Evolutionary conservation across 192 early-diverging fungal species (phyloP).

Genomic region (Podila epigama): DNA sequence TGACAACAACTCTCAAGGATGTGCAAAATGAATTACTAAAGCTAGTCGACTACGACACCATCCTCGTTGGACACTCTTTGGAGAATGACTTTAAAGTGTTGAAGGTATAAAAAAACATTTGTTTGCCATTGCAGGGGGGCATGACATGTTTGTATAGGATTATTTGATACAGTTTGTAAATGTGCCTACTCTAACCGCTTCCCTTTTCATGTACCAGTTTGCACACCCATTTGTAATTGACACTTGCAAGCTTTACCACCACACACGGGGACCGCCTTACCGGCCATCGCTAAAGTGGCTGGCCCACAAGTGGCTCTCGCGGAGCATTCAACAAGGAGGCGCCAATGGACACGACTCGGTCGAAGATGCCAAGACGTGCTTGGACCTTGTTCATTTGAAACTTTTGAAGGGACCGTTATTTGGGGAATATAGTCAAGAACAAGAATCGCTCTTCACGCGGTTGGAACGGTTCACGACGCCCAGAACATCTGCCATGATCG

Average conservation of each 20-base stretch:
- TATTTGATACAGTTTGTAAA: background rate
- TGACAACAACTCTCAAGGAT: constrained; percentile 49
- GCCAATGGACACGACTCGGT: constrained; percentile 67
- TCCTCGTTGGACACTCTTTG: constrained; percentile 64
- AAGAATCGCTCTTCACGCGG: constrained; percentile 24
- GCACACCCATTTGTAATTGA: constrained; percentile 69
- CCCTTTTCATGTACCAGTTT: constrained; percentile 16
- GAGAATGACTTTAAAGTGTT: constrained; percentile 76
- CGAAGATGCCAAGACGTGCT: constrained; percentile 70
- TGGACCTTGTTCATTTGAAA: constrained; percentile 69
- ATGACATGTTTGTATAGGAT: background rate
- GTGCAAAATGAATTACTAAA: constrained; percentile 59
- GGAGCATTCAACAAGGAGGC: constrained; percentile 61
- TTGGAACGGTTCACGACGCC: constrained; percentile 10
- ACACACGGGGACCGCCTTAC: constrained; percentile 56
- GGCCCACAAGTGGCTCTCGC: constrained; percentile 52
- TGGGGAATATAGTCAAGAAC: constrained; percentile 47
- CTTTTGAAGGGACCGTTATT: constrained; percentile 50
- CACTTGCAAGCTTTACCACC: constrained; percentile 64
- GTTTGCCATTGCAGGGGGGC: too few species aligned
- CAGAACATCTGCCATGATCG: constrained; percentile 36
- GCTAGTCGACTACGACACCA: constrained; percentile 54
- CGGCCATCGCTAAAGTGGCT: constrained; percentile 62
- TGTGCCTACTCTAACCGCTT: background rate
- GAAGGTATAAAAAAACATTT: constrained; percentile 29